Conservation (phyloP, 805 yeast genomes). For the Grigorovia yakushimaensis region DNA sequence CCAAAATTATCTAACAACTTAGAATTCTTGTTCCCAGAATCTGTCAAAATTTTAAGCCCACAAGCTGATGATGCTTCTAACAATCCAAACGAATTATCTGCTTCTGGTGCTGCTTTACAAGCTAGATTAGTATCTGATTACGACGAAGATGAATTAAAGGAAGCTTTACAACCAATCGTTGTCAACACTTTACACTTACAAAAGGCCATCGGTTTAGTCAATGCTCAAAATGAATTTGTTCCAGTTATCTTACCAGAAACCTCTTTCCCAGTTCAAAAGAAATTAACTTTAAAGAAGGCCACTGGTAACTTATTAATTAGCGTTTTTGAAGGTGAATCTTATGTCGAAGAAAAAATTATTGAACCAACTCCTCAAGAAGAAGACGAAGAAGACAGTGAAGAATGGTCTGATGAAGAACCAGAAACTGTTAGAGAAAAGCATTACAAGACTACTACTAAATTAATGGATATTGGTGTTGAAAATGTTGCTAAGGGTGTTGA, state of each 20-base stretch:
- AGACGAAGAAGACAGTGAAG: conserved; percentile 41
- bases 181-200: conserved; percentile 79
- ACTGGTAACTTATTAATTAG: conserved; percentile 56
- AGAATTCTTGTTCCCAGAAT: conserved; percentile 69
- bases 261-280: conserved; percentile 80
- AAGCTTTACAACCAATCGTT: conserved; percentile 69
- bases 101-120: conserved; percentile 95
- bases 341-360: conserved; percentile 69
- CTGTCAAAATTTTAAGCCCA: conserved; percentile 61
- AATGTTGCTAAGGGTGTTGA: conserved; percentile 65
- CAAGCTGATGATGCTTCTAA: conserved; percentile 64
- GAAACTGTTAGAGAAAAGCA: conserved; percentile 71
- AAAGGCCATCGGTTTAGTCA: conserved; percentile 77
- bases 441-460: conserved; percentile 58
- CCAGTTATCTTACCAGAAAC: conserved; percentile 75
- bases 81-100: conserved; percentile 80
- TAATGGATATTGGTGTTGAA: conserved; percentile 71
- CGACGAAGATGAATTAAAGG: conserved; percentile 71
- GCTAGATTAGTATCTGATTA: conserved; percentile 77
- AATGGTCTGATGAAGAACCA: conserved; percentile 69
- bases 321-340: conserved; percentile 78
- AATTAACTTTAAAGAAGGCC: conserved; percentile 52
- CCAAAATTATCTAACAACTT: conserved; percentile 82
- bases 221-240: conserved; percentile 59
- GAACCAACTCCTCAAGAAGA: conserved; percentile 52